Conservation (phyloP, 2,329 filamentous ascomycete species). For the Pseudogymnoascus sp. region DNA sequence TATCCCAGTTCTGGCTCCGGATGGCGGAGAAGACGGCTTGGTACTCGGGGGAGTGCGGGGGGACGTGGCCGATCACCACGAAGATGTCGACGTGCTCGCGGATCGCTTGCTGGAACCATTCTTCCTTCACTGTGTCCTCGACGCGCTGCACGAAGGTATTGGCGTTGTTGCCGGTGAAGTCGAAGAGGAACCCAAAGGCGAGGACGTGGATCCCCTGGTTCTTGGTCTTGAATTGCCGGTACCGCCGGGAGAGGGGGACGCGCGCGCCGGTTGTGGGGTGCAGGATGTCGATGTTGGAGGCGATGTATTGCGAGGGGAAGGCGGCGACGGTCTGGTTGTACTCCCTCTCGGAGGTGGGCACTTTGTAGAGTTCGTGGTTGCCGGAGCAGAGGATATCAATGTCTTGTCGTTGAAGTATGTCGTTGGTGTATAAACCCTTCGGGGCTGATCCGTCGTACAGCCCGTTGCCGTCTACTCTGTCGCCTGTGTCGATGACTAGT, state of each 20-base stretch:
- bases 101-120: slow-evolving; percentile 84
- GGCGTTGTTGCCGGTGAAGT: slow-evolving; percentile 82
- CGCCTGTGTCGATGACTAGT: slow-evolving; percentile 86
- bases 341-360: slow-evolving; percentile 68
- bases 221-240: slow-evolving; percentile 83
- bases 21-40: slow-evolving; percentile 70
- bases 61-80: slow-evolving; percentile 77
- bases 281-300: slow-evolving; percentile 87
- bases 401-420: slow-evolving; percentile 73
- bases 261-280: slow-evolving; percentile 61
- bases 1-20: slow-evolving; percentile 65
- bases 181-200: slow-evolving; percentile 89
- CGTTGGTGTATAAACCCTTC: slow-evolving; percentile 80
- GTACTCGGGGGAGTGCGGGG: slow-evolving; percentile 72
- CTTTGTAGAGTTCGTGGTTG: slow-evolving; percentile 91
- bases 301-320: slow-evolving; percentile 71
- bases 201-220: slow-evolving; percentile 79
- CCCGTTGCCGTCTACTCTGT: slow-evolving; percentile 88
- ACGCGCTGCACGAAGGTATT: slow-evolving; percentile 81
- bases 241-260: slow-evolving; percentile 71
- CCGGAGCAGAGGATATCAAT: slow-evolving; percentile 81
- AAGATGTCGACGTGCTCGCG: slow-evolving; percentile 70
- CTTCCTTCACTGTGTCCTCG: slow-evolving; percentile 67
- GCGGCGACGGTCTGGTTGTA: slow-evolving; percentile 72
- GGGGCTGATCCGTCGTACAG: slow-evolving; percentile 84